Base-by-base conservation (phyloP, 345 rosid genomes). In the Excoecaria agallocha region DNA sequence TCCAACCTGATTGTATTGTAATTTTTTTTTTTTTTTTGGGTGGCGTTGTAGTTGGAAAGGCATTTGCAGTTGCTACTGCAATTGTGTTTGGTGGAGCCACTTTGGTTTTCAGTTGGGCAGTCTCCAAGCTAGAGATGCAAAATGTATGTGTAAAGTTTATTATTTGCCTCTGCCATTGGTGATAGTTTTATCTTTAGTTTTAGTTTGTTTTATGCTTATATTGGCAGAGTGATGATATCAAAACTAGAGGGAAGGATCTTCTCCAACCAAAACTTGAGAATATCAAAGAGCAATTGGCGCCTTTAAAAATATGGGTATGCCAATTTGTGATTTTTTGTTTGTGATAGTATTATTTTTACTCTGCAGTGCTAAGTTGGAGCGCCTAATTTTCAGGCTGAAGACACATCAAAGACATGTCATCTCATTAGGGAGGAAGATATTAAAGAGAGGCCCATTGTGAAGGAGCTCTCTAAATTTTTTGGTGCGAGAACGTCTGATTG, bases 51-150 rank as follows among this genome's bases (percentile, higher is more conserved):
- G 98, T 91, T 78, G 95, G 97, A 65, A 91, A 86, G 82, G 98
- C 98, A 61, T 94, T 92, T 84, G 87, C 86, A 57, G 87, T 82
- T 24, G 97, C 97, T 16, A 94, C 95, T 56, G 82, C 76, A 13
- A 22, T 89, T 74, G 85, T 94, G 68, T 94, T 92, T 79, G 97
- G 97, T 60, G 93, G 93, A 39, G 88, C 90, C 15, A 78, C 90
- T 49, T 51, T 87, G 79, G 74, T 80, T 22, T 86, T 92, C 77
- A 86, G 88, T 72, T 75, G 84, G 38, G 88, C 89, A 52, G 87
- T 79, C 62, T 89, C 96, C 52, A 92, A 84, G 81, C 85, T 94
- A 25, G 86, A 89, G 75, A 54, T 91, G 75, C 89, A 67, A 30
- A 86, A 76, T 78, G 97, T 92, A 86, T 76, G 91, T 71, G 8